Evolutionary conservation across 2,329 filamentous ascomycete species (phyloP).

Genomic region (Arthrobotrys entomopaga): DNA sequence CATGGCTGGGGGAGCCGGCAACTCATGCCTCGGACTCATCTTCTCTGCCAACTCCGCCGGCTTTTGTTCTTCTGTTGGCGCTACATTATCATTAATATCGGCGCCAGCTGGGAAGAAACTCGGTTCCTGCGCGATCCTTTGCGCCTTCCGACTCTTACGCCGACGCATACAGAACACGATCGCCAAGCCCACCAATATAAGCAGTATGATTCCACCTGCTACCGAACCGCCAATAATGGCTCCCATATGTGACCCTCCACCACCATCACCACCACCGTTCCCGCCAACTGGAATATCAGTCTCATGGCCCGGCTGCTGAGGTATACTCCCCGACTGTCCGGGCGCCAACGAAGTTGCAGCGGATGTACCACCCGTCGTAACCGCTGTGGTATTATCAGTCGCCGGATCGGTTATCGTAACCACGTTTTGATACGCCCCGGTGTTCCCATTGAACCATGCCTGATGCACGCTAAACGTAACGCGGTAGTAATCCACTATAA

Average conservation of each 20-base stretch:
- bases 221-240: constrained; percentile 22
- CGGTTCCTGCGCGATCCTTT: constrained; percentile 13
- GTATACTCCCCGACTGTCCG: constrained; percentile 13
- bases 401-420: constrained; percentile 20
- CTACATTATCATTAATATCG: constrained; percentile 14
- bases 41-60: constrained; percentile 10
- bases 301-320: neutral
- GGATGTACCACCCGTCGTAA: constrained; percentile 8
- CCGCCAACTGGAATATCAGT: too few species aligned
- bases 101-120: constrained; percentile 12
- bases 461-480: constrained; percentile 61
- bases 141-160: constrained; percentile 4
- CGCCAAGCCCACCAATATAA: constrained; percentile 1
- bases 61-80: constrained; percentile 3
- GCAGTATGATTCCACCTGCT: constrained; percentile 11
- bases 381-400: constrained; percentile 13
- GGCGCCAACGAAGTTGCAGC: constrained; percentile 14
- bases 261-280: neutral
- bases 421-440: constrained; percentile 23
- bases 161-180: constrained; percentile 1
- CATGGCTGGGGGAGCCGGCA: constrained; percentile 1
- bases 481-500: constrained; percentile 62
- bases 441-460: constrained; percentile 59
- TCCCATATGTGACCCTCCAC: constrained; percentile 7
- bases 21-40: constrained; percentile 13